A percentile compares a stretch with the other conserved stretches of the same genome.
Conservation (phyloP, 306 rosid genomes). For the Sechiopsis laciniata region DNA sequence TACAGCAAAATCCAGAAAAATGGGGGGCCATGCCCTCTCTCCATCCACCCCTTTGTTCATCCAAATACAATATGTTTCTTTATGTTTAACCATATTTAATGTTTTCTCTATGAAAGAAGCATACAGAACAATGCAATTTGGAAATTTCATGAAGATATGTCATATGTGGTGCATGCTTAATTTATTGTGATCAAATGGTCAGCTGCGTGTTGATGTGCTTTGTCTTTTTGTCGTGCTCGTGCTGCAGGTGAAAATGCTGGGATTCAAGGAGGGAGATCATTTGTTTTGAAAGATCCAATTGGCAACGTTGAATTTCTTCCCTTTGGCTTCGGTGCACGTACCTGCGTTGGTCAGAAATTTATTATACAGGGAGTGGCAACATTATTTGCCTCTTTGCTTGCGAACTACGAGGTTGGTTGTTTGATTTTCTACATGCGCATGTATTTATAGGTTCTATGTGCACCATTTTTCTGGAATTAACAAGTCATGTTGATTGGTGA, state of each 20-base stretch:
- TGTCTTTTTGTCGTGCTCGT: conserved; percentile 6
- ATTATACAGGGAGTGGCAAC: conserved; percentile 52
- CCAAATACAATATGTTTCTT: background rate
- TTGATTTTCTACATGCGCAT: background rate
- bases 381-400: conserved; percentile 51
- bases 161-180: background rate
- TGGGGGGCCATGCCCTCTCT: too few species aligned
- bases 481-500: background rate
- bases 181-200: background rate
- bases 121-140: background rate
- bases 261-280: conserved; percentile 28
- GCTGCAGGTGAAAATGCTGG: conserved; percentile 36
- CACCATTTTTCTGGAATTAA: background rate
- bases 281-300: conserved; percentile 51
- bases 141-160: background rate
- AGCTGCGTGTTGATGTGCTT: background rate
- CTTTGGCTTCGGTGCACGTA: conserved; percentile 69
- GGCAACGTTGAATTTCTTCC: conserved; percentile 64
- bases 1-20: too few species aligned
- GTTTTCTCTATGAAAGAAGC: background rate
- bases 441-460: background rate
- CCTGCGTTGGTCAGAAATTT: conserved; percentile 69
- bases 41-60: background rate
- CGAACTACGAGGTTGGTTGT: conserved; percentile 54
- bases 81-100: background rate